These are phyloP conservation scores for Kuraishia piskuri DNA, from an alignment of 805 yeast genomes.

Conservation along the genomic window DNA sequence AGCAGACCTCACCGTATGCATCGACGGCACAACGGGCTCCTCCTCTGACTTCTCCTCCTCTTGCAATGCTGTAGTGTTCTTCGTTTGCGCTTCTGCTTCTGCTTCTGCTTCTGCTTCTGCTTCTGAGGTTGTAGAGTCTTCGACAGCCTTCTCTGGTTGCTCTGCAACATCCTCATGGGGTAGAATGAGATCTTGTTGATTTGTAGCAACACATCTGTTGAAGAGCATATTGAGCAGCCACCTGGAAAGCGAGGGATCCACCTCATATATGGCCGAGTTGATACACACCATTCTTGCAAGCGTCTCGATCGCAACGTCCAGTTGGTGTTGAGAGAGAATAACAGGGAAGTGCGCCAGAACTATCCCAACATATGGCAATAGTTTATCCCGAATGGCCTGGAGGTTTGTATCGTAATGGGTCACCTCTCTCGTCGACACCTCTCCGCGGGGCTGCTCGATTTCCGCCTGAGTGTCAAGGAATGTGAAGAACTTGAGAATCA, in stretches of 20 bases:
- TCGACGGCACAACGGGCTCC: conserved; percentile 11
- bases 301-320: conserved; percentile 48
- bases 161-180: conserved; percentile 20
- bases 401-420: conserved; percentile 10
- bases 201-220: conserved; percentile 24
- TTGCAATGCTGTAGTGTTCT: conserved; percentile 12
- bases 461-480: conserved; percentile 12
- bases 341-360: conserved; percentile 49
- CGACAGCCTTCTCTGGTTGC: conserved; percentile 8
- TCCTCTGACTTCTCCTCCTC: conserved; percentile 12
- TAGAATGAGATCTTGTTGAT: background rate
- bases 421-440: background rate
- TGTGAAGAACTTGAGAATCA: conserved; percentile 27
- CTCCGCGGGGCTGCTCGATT: background rate
- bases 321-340: conserved; percentile 42
- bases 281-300: conserved; percentile 37
- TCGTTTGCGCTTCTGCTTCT: conserved; percentile 10
- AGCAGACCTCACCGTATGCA: conserved; percentile 35
- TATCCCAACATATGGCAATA: conserved; percentile 34
- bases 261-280: conserved; percentile 22
- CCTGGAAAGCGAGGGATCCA: conserved; percentile 18
- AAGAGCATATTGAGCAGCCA: conserved; percentile 34
- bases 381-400: conserved; percentile 9
- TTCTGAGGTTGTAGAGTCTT: background rate
- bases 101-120: conserved; percentile 5